Evolutionary conservation across 2,329 filamentous ascomycete species (phyloP), one percentile per base, ranked within the genome.

Genomic region (Aureobasidium zeae): DNA sequence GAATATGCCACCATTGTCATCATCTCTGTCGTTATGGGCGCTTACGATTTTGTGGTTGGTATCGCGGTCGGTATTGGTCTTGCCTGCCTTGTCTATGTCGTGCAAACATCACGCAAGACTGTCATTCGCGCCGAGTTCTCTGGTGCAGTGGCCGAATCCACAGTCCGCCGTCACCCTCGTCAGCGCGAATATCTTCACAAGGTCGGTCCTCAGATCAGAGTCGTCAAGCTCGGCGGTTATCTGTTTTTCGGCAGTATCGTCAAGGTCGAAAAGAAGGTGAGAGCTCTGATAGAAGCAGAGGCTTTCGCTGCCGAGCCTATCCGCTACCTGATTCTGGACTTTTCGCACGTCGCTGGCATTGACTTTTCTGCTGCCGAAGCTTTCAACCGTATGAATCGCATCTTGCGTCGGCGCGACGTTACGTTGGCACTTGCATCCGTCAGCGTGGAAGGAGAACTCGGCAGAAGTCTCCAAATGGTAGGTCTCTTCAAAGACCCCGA

Each of bases 181-280:
- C 91, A 98, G 55, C 81, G 88, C 48, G 79, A 83, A 47, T 98
- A 91, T 57, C 69, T 98, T 3, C 80, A 81, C 48, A 76, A 89
- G 51, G 88, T 91, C 12, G 88, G 89, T 3, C 75, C 77, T 22
- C 91, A 98, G 59, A 91, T 93, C 24, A 83, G 85, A 47, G 80
- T 96, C 37, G 83, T 94, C 56, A 96, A 96, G 62, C 73, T 98
- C 12, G 82, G 84, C 0, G 89, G 91, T 0, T 96, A 89, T 57
- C 75, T 98, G n/a, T 98, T 98, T 70, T 98, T 98, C 53, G 91
- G 91, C 12, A 96, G 88, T 2, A 94, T 98, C 51, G 89, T 95
- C 42, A 86, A 86, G 35, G 89, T 98, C 0, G 91, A 98, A 62
- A 83, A 86, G 50, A 83, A 83, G 51, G 88, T 96, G 49, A 77